Conservation (phyloP, 192 early-diverging fungal species). For the Coemansia sp. region DNA sequence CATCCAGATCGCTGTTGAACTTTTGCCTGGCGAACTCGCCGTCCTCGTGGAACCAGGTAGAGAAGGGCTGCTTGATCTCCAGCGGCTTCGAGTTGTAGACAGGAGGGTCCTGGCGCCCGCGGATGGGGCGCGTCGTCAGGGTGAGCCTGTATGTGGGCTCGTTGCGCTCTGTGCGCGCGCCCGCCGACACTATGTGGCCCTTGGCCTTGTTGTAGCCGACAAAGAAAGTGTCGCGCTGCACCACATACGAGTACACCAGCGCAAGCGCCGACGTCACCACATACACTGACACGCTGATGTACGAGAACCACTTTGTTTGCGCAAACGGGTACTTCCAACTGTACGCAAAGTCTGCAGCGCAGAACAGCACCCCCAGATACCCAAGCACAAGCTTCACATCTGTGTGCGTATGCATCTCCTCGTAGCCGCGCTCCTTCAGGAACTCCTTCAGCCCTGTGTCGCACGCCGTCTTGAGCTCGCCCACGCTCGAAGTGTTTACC, state of each 20-base stretch:
- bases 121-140: conserved; percentile 53
- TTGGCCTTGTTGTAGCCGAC: conserved; percentile 61
- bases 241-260: conserved; percentile 58
- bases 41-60: conserved; percentile 67
- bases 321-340: conserved; percentile 68
- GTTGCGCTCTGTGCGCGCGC: conserved; percentile 54
- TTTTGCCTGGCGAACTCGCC: conserved; percentile 59
- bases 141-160: conserved; percentile 60
- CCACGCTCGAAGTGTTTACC: conserved; percentile 52
- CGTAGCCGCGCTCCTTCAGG: conserved; percentile 55
- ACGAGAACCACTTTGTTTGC: conserved; percentile 61
- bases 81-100: conserved; percentile 48
- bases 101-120: conserved; percentile 54
- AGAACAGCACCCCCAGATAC: conserved; percentile 72
- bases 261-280: conserved; percentile 46
- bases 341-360: conserved; percentile 68
- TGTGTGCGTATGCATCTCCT: conserved; percentile 76
- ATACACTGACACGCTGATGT: conserved; percentile 61
- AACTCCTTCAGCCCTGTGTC: conserved; percentile 62
- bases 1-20: conserved; percentile 58
- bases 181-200: conserved; percentile 57
- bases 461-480: conserved; percentile 63
- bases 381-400: conserved; percentile 82
- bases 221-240: conserved; percentile 71
- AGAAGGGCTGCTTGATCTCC: conserved; percentile 57